Conservation (phyloP, 305 asterid genomes). For the Fraxinus greggii region DNA sequence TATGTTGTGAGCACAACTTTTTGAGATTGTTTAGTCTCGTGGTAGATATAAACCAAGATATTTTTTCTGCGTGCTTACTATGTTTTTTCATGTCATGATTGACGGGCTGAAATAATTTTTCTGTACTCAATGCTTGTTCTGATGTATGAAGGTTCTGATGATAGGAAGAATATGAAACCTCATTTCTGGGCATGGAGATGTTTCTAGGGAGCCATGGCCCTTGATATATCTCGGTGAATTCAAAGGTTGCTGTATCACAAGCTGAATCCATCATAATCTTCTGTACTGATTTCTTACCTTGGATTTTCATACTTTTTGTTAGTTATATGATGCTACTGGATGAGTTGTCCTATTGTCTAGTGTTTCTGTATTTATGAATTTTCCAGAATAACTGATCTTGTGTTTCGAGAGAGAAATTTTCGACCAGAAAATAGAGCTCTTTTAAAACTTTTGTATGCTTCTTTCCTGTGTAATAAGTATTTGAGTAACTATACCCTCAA, state of each 20-base stretch:
- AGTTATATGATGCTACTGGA: neutral
- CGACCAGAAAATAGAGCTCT: neutral
- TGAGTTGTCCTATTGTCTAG: neutral
- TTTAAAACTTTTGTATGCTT: neutral
- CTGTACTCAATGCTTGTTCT: neutral
- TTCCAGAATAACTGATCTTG: neutral
- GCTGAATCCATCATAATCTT: neutral
- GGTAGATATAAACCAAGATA: neutral
- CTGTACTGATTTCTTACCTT: neutral
- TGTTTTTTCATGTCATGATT: neutral
- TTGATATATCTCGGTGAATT: neutral
- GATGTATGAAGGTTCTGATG: neutral
- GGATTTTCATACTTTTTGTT: neutral
- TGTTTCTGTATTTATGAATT: neutral
- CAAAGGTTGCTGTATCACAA: neutral
- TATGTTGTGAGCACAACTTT: neutral
- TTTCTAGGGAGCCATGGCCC: neutral
- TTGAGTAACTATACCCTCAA: neutral
- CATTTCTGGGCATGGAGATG: neutral
- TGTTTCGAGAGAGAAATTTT: neutral
- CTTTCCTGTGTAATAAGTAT: neutral
- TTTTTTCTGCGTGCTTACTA: neutral
- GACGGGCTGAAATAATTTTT: neutral
- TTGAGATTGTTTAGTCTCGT: neutral
- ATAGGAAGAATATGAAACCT: neutral